Percentiles rank a stretch among this genome's conserved stretches.
Evolutionary conservation across 2,329 filamentous ascomycete genomes (phyloP).

Genomic region (Biscogniauxia marginata): DNA sequence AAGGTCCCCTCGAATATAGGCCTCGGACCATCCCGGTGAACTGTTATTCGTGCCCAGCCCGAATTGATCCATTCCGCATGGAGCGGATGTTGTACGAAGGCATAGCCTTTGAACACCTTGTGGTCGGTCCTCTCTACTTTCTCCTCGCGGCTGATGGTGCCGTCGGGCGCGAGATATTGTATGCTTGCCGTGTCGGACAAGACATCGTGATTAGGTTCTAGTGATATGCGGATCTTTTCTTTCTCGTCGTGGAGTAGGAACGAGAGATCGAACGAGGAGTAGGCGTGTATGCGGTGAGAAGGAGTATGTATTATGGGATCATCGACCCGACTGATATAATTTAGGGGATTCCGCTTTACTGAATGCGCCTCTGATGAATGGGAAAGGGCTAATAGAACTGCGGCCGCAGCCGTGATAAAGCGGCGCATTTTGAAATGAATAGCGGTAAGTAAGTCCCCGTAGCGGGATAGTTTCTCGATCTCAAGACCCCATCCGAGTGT

Average conservation of each 20-base stretch:
- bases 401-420: constrained; percentile 28
- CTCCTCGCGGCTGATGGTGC: constrained; percentile 65
- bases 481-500: constrained; percentile 28
- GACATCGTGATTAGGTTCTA: constrained; percentile 91
- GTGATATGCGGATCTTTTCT: constrained; percentile 71
- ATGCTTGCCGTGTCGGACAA: constrained; percentile 74
- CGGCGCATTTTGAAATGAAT: constrained; percentile 28
- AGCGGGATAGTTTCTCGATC: constrained; percentile 20
- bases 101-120: constrained; percentile 78
- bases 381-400: constrained; percentile 30
- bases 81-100: constrained; percentile 65
- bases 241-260: constrained; percentile 70
- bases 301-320: constrained; percentile 75
- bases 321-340: constrained; percentile 69
- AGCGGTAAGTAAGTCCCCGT: constrained; percentile 18
- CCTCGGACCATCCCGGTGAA: constrained; percentile 70
- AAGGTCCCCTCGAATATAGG: constrained; percentile 93
- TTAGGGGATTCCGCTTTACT: constrained; percentile 71
- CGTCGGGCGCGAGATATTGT: constrained; percentile 70
- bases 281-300: constrained; percentile 73
- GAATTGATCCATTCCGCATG: constrained; percentile 70
- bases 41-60: constrained; percentile 82
- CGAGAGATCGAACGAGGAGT: constrained; percentile 80
- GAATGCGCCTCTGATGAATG: constrained; percentile 60
- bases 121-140: constrained; percentile 70